phyloP scores from a whole-genome alignment of 2,329 filamentous ascomycete genomes.

The Pyrenophora seminiperda region DNA sequence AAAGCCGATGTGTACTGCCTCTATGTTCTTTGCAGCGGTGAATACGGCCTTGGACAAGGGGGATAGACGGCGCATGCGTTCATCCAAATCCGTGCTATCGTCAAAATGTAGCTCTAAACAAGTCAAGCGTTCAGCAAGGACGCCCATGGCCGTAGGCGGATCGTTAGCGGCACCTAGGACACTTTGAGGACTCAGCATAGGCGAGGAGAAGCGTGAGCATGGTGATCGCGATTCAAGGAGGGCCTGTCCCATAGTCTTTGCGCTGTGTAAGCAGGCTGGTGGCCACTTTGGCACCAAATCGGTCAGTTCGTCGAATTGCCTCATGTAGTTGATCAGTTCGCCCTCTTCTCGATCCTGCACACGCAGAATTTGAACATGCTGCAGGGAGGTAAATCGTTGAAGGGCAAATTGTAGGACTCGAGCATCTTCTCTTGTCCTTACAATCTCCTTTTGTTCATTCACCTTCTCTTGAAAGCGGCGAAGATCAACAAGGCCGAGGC shows the following conservation, averaged over 20 bases:
- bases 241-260: slow-evolving; percentile 63
- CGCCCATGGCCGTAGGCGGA: slow-evolving; percentile 55
- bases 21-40: slow-evolving; percentile 62
- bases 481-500: slow-evolving; percentile 47
- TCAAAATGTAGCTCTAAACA: slow-evolving; percentile 69
- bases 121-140: slow-evolving; percentile 62
- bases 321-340: slow-evolving; percentile 58
- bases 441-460: slow-evolving; percentile 58
- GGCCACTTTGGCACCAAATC: slow-evolving; percentile 63
- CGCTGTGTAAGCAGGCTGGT: slow-evolving; percentile 65
- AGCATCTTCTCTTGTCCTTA: slow-evolving; percentile 58
- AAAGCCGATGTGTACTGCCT: slow-evolving; percentile 69
- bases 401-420: slow-evolving; percentile 60
- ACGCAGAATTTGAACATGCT: slow-evolving; percentile 68
- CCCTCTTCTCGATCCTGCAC: slow-evolving; percentile 65
- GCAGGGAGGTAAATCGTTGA: slow-evolving; percentile 62
- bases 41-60: slow-evolving; percentile 64
- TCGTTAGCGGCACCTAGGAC: slow-evolving; percentile 58
- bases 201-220: slow-evolving; percentile 65
- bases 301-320: slow-evolving; percentile 53
- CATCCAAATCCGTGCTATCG: slow-evolving; percentile 61
- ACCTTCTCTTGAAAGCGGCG: slow-evolving; percentile 53
- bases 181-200: slow-evolving; percentile 66
- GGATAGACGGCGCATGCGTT: slow-evolving; percentile 63
- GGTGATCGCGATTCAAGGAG: slow-evolving; percentile 62